Base-by-base conservation (phyloP, 83 land plant genomes). In the Diphasiastrum complanatum region DNA sequence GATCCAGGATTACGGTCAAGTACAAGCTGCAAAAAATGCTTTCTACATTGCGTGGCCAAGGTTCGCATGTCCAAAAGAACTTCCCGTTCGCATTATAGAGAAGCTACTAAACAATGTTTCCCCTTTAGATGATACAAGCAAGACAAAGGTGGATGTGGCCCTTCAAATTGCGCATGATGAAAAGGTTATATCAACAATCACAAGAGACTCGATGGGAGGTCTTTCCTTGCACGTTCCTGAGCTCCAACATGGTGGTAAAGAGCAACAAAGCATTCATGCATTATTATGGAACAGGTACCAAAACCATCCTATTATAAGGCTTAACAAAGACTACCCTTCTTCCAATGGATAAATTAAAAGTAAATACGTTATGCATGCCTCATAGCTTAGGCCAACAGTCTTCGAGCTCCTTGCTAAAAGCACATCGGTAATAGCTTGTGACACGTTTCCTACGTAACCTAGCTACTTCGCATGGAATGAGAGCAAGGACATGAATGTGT, bases 221-320 rank as follows among this genome's bases (percentile, higher is more conserved):
- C 14, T 37, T 12, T 22, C 47, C 4, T 20, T 31, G 1, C 26
- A 12, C 2, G 60, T n/a, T 1, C 3, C 4, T 1, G 70, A 72
- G 0, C 71, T 47, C 1, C 49, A 35, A 3, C 64, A n/a, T n/a
- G n/a, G 51, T 10, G 60, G 64, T 5, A 80, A 74, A 37, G 84
- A 81, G 58, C 75, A 75, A 64, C 73, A 60, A 1, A 71, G 75
- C 18, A 68, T 88, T 75, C 95, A 87, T 53, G 72, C 87, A 23
- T 38, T 92, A 45, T 79, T 92, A 19, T 92, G 97, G 97, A 92
- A 83, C 80, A 79, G 85, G 97, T 81, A 58, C 10, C 8, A 38
- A 38, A n/a, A n/a, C n/a, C n/a, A n/a, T n/a, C n/a, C n/a, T n/a
- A n/a, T n/a, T n/a, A n/a, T n/a, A n/a, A n/a, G n/a, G n/a, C n/a